Base-by-base conservation (phyloP, 768 basidiomycete species). In the Albatrellus ellisii region DNA sequence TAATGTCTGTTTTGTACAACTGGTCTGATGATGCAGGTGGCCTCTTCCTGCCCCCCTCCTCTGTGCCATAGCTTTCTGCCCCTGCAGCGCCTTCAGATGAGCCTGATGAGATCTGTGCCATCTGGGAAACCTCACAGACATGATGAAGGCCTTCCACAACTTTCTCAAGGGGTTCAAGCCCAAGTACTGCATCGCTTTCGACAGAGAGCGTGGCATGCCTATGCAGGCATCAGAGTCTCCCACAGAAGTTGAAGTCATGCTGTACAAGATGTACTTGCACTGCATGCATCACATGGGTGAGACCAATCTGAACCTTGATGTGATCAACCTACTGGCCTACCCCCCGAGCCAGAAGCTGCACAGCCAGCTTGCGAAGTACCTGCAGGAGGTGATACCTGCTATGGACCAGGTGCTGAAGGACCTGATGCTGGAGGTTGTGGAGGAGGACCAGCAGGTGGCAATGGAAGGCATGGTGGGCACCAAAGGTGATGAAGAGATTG, bases 341-440 rank as follows among this genome's bases (percentile, higher is more conserved):
- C 86, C 89, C 0, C 76, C 81, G 10, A 76, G 76, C 44, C 79
- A 74, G 55, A 95, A 90, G 59, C 66, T 99, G 12, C 75, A 88
- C 55, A 65, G 65, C 17, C 90, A 95, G 56, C 72, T 99, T 4
- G 60, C 77, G 46, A 91, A 89, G 54, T 98, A 94, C 60, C 95
- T 95, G 0, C 92, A 98, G 59, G 95, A 99, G 67, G 79, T 97
- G 36, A 72, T 99, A 37, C 94, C 95, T 1, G 87, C 87, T 17
- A 91, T 97, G 84, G 95, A 99, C 67, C 88, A 94, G 53, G 81
- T 89, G 0, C 63, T 98, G 51, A 91, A 92, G 61, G 94, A 97
- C 55, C 65, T 85, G 37, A 86, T 97, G 84, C 62, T 95, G 39
- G 86, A 89, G 51, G 56, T 84, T 32, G 88, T 85, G 0, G 87